A percentile compares a stretch with the other conserved stretches of the same genome.
These are phyloP conservation scores for Pichia paraexigua DNA, from an alignment of 805 yeast genomes.

Conservation along the genomic window DNA sequence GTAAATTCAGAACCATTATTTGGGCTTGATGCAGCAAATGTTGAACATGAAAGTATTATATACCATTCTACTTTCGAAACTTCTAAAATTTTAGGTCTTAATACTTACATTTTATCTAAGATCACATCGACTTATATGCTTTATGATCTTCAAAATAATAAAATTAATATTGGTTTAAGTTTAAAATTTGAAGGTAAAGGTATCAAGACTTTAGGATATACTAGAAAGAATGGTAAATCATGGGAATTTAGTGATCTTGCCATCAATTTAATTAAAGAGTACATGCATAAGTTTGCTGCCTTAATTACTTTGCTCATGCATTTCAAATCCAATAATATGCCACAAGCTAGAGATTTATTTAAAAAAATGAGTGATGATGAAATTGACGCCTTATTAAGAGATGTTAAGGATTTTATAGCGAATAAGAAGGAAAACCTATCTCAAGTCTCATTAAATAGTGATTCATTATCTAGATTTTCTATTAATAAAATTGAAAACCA, in stretches of 20 bases:
- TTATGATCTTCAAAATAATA: conserved; percentile 42
- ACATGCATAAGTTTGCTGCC: conserved; percentile 51
- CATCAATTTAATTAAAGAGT: conserved; percentile 53
- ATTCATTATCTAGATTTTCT: conserved; percentile 61
- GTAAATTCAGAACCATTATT: conserved; percentile 50
- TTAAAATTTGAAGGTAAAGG: conserved; percentile 75
- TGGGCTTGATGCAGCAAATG: conserved; percentile 52
- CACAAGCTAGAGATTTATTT: conserved; percentile 32
- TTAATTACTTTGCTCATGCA: conserved; percentile 36
- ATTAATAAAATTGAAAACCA: conserved; percentile 59
- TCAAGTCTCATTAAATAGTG: conserved; percentile 68
- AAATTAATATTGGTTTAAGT: conserved; percentile 69
- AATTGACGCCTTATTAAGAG: conserved; percentile 36
- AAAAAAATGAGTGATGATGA: conserved; percentile 32
- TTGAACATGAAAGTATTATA: conserved; percentile 46
- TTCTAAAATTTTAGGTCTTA: conserved; percentile 47
- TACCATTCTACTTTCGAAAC: conserved; percentile 64
- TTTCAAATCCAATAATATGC: conserved; percentile 27
- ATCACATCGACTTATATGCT: conserved; percentile 69
- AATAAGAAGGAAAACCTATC: conserved; percentile 40
- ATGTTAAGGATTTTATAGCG: conserved; percentile 36
- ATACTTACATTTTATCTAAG: conserved; percentile 62
- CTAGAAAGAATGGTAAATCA: conserved; percentile 51
- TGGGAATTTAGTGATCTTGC: conserved; percentile 87
- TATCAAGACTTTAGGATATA: conserved; percentile 81